Evolutionary conservation across 805 yeast genomes (phyloP), one percentile per base, ranked within the genome.

Genomic region (Zygosaccharomyces lentus): DNA sequence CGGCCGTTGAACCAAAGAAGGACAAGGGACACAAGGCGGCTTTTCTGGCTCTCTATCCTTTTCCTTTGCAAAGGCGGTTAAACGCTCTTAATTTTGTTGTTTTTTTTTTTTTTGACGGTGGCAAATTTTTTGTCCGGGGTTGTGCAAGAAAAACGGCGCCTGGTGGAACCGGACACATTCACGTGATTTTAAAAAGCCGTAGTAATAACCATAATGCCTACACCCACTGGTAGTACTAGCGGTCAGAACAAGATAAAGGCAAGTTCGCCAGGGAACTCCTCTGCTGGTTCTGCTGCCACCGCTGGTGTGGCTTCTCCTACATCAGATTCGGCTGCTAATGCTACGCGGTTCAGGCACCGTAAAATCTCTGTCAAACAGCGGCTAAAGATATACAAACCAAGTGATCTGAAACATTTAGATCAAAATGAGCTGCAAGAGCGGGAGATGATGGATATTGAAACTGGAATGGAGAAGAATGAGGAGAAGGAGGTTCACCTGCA

Each of bases 401-500:
- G 74, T 46, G 97, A 91, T 58, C 69, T 91, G 41, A 91, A 96
- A 1, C 85, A 85, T 53, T 63, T 82, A 37, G 96, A 89, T 51
- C 77, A 81, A 39, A 59, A 60, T 34, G 68, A 62, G 44, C 37
- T 63, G 38, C 61, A 82, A 56, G 95, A 85, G 64, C 79, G 98
- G 35, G 96, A 91, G 52, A 68, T 87, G 25, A 88, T 87, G 58
- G 87, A 88, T 50, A 78, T 93, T 36, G 99, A 93, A 59, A 91
- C 98, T 6, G 99, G 99, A 68, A 99, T 93, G 34, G 99, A 93
- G 61, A 93, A 93, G 64, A 88, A 86, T 55, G 99, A 93, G 67
- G 99, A 93, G 67, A 96, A 88, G 57, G 99, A 93, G 66, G 93
- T 87, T 34, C 99, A 93, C 77, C 74, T 93, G 51, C 96, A 91